These are phyloP conservation scores for Emergomyces orientalis DNA, from an alignment of 2,329 filamentous ascomycete species.

Conservation along the genomic window DNA sequence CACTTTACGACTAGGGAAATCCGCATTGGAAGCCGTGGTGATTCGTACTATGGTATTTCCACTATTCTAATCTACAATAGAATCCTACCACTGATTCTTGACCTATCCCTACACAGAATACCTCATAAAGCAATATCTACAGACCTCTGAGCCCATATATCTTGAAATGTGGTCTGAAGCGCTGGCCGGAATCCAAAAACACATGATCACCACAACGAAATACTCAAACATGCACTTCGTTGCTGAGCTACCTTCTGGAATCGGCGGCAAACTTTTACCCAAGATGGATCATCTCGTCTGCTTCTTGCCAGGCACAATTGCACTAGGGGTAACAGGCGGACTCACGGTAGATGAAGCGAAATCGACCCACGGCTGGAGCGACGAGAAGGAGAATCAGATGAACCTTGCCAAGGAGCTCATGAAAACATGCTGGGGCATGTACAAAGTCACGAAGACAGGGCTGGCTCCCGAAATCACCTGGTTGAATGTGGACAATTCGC, in stretches of 20 bases:
- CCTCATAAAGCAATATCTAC: constrained; percentile 94
- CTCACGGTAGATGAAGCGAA: constrained; percentile 64
- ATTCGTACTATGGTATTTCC: constrained; percentile 72
- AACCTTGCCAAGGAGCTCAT: constrained; percentile 78
- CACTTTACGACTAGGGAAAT: constrained; percentile 77
- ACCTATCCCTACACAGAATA: constrained; percentile 52
- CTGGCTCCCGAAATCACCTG: constrained; percentile 92
- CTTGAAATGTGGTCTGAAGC: constrained; percentile 87
- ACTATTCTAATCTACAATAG: background rate
- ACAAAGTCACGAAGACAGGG: constrained; percentile 78
- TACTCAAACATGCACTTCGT: constrained; percentile 77
- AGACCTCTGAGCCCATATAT: constrained; percentile 85
- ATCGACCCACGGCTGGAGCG: constrained; percentile 61
- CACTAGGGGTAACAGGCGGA: constrained; percentile 74
- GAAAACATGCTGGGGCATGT: constrained; percentile 98
- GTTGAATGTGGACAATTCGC: constrained; percentile 57
- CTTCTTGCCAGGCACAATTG: constrained; percentile 94
- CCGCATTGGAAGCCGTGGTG: constrained; percentile 85
- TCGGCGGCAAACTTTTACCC: constrained; percentile 56
- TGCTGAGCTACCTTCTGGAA: constrained; percentile 69
- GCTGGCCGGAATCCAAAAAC: constrained; percentile 74
- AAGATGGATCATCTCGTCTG: constrained; percentile 99
- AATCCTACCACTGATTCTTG: background rate
- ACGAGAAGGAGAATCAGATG: constrained; percentile 78
- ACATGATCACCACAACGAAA: constrained; percentile 81